Evolutionary conservation across 2,329 filamentous ascomycete species (phyloP), one percentile per base, ranked within the genome.

Genomic region (Colletotrichum sp.): DNA sequence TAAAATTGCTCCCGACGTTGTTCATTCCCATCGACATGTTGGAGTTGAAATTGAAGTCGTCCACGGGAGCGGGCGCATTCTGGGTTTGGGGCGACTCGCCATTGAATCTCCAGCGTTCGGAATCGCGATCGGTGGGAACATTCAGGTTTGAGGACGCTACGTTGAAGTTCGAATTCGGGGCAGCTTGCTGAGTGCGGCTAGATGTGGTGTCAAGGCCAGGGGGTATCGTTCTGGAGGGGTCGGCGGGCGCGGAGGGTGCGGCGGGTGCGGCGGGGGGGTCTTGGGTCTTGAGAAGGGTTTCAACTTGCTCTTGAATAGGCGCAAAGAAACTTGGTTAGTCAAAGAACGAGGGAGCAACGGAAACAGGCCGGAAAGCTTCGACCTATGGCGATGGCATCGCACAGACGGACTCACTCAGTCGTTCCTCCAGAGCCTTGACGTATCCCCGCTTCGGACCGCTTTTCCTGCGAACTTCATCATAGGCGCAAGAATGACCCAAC

Each of bases 401-500:
- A 30, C 12, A 52, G 43, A 52, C 43, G n/a, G 43, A 52, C 94
- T 87, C 89, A 98, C 96, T 96, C 81, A 99, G 87, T 83, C 97
- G 92, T 83, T 97, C 96, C 85, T 98, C 97, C 79, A 98, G 86
- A 75, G 96, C 94, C 88, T 98, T 98, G 77, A 98, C 96, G 83
- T 98, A 98, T 80, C 96, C 96, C 82, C 96, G 91, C 88, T 98
- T 98, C 4, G 96, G 96, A 4, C 96, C 96, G 83, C 96, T 98
- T 91, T 98, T 98, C 86, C 95, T 95, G 83, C 96, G 92, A 80
- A 96, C 94, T 86, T 98, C 96, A 82, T 98, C 96, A 82, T 98
- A 98, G 76, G 94, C 93, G 86, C 96, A 98, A 71, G 93, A 91
- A 84, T 98, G 96, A 58, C 94, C 93, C 66, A 98, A 87, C n/a